Evolutionary conservation across 2,329 filamentous ascomycete species (phyloP).

Genomic region (Trichophyton verrucosum): DNA sequence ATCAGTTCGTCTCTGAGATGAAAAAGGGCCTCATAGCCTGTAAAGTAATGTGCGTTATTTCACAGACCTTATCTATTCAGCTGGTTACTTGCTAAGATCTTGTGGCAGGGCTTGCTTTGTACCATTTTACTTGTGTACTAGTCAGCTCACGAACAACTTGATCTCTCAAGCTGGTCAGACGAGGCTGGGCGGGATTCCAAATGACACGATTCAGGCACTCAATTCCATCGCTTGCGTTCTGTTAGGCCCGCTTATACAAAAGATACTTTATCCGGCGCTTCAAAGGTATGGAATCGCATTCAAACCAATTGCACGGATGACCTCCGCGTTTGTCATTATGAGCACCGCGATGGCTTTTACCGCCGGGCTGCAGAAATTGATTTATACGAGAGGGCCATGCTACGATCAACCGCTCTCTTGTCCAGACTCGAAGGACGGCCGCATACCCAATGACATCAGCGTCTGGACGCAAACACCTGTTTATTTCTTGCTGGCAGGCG

Average conservation of each 20-base stretch:
- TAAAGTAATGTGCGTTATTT: constrained; percentile 9
- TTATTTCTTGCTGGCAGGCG: constrained; percentile 18
- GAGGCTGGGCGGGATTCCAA: constrained; percentile 39
- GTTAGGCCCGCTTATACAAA: constrained; percentile 38
- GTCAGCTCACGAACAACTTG: constrained; percentile 29
- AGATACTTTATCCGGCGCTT: constrained; percentile 46
- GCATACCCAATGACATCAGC: constrained; percentile 8
- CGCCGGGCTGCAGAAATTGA: constrained; percentile 44
- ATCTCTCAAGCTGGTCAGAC: constrained; percentile 45
- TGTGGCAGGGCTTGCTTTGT: constrained; percentile 12
- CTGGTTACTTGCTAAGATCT: not conserved
- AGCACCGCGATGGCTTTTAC: constrained; percentile 45
- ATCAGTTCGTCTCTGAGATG: constrained; percentile 11
- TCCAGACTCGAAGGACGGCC: not conserved
- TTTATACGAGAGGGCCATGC: constrained; percentile 32
- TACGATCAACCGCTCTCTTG: constrained; percentile 5
- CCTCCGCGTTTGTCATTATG: constrained; percentile 43
- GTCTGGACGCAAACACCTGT: constrained; percentile 6
- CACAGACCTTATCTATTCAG: not conserved
- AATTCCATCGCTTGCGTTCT: constrained; percentile 49
- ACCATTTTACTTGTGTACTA: constrained; percentile 20
- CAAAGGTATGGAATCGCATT: constrained; percentile 42
- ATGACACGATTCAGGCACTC: constrained; percentile 49
- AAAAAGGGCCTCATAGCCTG: constrained; percentile 10
- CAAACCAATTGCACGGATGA: constrained; percentile 44